phyloP scores from a whole-genome alignment of 2,329 filamentous ascomycete genomes.

The Zasmidium angulare region DNA sequence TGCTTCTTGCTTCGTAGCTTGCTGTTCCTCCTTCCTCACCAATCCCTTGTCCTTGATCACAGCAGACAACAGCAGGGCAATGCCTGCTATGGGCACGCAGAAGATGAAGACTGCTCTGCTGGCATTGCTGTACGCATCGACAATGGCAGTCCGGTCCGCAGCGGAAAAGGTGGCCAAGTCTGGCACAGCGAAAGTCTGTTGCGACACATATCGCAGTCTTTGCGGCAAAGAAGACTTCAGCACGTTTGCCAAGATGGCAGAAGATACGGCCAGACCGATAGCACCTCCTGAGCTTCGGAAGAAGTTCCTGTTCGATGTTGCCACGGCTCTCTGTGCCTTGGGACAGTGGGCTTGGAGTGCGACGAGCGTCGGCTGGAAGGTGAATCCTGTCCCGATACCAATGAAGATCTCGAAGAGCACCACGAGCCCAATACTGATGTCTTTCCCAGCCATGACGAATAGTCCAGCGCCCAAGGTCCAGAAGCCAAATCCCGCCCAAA shows the following conservation, averaged over 20 bases:
- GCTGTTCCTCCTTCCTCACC: constrained; percentile 26
- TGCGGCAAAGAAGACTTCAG: constrained; percentile 39
- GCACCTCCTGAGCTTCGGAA: constrained; percentile 60
- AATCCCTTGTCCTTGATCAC: constrained; percentile 46
- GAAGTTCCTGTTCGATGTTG: constrained; percentile 64
- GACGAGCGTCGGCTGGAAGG: constrained; percentile 56
- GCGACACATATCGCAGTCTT: constrained; percentile 39
- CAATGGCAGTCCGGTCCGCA: constrained; percentile 42
- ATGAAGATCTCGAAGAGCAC: constrained; percentile 52
- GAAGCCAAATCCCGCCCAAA: constrained; percentile 51
- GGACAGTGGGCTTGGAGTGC: constrained; percentile 51
- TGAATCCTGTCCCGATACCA: constrained; percentile 55
- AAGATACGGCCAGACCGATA: constrained; percentile 58
- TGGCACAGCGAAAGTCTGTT: constrained; percentile 41
- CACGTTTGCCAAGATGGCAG: constrained; percentile 47
- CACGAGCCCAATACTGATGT: constrained; percentile 50
- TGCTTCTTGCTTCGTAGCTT: background rate
- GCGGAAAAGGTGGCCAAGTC: constrained; percentile 34
- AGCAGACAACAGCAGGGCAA: constrained; percentile 52
- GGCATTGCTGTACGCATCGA: constrained; percentile 34
- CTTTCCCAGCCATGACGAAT: constrained; percentile 49
- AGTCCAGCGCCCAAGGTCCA: constrained; percentile 57
- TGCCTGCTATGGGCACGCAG: constrained; percentile 54
- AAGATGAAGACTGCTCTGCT: constrained; percentile 58
- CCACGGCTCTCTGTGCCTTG: constrained; percentile 59